Evolutionary conservation across 805 yeast genomes (phyloP).

Genomic region (Hanseniaspora clermontiae): DNA sequence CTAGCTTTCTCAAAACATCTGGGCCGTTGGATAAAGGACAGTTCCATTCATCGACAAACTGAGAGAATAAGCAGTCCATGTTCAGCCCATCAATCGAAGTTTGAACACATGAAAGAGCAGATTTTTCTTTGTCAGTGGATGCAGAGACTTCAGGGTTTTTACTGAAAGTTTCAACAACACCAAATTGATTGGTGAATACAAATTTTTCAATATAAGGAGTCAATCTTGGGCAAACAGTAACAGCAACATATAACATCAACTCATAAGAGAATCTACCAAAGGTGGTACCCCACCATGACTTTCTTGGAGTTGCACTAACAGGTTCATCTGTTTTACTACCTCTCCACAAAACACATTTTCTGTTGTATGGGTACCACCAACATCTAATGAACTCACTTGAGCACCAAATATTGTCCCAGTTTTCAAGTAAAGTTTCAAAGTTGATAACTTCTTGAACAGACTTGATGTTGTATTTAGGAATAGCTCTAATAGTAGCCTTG

Average conservation of each 20-base stretch:
- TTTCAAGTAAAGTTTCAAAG: constrained; percentile 56
- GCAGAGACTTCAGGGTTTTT: constrained; percentile 31
- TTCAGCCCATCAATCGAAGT: constrained; percentile 76
- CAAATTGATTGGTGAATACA: constrained; percentile 76
- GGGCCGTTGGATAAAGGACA: constrained; percentile 73
- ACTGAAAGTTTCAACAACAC: constrained; percentile 52
- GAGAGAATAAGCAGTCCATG: constrained; percentile 91
- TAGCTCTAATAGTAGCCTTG: constrained; percentile 69
- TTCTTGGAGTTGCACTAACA: constrained; percentile 43
- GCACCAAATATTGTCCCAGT: constrained; percentile 74
- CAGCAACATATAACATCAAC: constrained; percentile 64
- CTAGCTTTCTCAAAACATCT: constrained; percentile 52
- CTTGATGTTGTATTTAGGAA: constrained; percentile 71
- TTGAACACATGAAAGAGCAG: constrained; percentile 43
- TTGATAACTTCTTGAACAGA: constrained; percentile 71
- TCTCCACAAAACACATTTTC: constrained; percentile 79
- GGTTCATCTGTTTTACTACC: constrained; percentile 64
- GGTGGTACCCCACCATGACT: constrained; percentile 75
- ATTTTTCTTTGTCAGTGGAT: neutral
- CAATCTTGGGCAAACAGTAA: constrained; percentile 53
- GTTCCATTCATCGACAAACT: constrained; percentile 96
- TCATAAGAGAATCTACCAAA: constrained; percentile 74
- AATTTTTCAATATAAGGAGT: constrained; percentile 80
- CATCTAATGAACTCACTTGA: constrained; percentile 81
- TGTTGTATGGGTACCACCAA: constrained; percentile 96